Evolutionary conservation across 345 rosid genomes (phyloP), one percentile per base, ranked within the genome.

Genomic region (Acer saccharum): DNA sequence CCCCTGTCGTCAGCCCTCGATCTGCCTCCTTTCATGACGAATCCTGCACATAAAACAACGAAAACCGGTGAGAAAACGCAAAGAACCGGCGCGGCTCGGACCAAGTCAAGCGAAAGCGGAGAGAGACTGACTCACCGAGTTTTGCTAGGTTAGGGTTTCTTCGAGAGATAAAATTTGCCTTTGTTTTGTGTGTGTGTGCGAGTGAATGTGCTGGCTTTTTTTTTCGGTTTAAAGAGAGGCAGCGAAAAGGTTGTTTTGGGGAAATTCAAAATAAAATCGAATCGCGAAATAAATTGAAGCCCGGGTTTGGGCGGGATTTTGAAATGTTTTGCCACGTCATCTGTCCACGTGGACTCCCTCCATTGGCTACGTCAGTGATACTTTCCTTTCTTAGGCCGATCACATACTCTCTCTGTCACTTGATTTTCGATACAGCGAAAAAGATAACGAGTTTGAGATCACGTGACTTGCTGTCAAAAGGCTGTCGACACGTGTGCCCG

Each of bases 281-380:
- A 81, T 52, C 41, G 61, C 9, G 20, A 43, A 80, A 48, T 21
- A 29, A 67, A 74, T 80, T 72, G 63, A 73, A 73, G 73, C 57
- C 81, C 75, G 86, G 81, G 79, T 82, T 88, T 87, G 76, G 89
- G 91, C 90, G 91, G 94, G 94, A 87, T 84, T 84, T 87, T 78
- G 76, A 86, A 86, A 74, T 35, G 14, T 48, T 50, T 20, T 8
- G 81, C 88, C 91, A 85, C 72, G 87, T 88, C 90, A 83, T 21
- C 71, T 54, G 79, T 81, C 82, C 83, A 12, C 10, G 81, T 44
- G 64, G 32, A 70, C 27, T 52, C 16, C 10, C 4, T 2, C 29
- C 17, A 80, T 71, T 82, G 86, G 83, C 68, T 18, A 6, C 18
- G 46, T 6, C 54, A 16, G 25, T 17, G 10, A 5, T 76, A 50